Evolutionary conservation across 495 filamentous ascomycete genomes (phyloP).

Genomic region (Hapsidospora chrysogenum): DNA sequence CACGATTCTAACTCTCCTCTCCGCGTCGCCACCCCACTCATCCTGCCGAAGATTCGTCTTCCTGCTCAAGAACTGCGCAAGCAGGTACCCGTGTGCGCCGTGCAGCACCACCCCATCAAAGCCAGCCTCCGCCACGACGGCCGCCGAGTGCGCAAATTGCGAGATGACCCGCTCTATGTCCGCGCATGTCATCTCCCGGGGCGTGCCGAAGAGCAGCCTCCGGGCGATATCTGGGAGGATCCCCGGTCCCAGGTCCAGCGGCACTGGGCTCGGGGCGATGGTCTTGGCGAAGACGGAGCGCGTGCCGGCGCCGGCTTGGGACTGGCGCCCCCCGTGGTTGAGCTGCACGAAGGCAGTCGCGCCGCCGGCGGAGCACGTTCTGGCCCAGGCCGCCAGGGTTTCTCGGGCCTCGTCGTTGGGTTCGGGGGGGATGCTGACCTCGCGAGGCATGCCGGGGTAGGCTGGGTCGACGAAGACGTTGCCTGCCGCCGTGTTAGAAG

Average conservation of each 20-base stretch:
- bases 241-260: not conserved
- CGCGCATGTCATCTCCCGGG: slow-evolving; percentile 35
- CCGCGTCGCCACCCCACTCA: slow-evolving; percentile 46
- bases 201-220: slow-evolving; percentile 38
- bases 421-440: no score
- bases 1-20: slow-evolving; percentile 46
- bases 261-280: slow-evolving; percentile 17
- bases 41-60: slow-evolving; percentile 44
- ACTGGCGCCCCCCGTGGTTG: slow-evolving; percentile 42
- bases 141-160: slow-evolving; percentile 30
- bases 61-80: slow-evolving; percentile 57
- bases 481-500: no score
- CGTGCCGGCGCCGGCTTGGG: slow-evolving; percentile 23
- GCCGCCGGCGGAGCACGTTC: slow-evolving; percentile 23
- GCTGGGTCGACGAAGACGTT: slow-evolving; percentile 41
- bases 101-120: slow-evolving; percentile 67
- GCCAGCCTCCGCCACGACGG: slow-evolving; percentile 35
- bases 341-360: slow-evolving; percentile 37
- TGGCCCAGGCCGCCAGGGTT: no score
- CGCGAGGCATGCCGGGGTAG: slow-evolving; percentile 26
- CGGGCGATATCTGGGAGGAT: slow-evolving; percentile 24
- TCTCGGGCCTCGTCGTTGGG: no score
- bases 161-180: slow-evolving; percentile 38
- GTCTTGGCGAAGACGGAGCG: slow-evolving; percentile 26
- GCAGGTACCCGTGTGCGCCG: slow-evolving; percentile 53